Conservation (phyloP, 805 yeast genomes). For the Teunomyces cretensis region DNA sequence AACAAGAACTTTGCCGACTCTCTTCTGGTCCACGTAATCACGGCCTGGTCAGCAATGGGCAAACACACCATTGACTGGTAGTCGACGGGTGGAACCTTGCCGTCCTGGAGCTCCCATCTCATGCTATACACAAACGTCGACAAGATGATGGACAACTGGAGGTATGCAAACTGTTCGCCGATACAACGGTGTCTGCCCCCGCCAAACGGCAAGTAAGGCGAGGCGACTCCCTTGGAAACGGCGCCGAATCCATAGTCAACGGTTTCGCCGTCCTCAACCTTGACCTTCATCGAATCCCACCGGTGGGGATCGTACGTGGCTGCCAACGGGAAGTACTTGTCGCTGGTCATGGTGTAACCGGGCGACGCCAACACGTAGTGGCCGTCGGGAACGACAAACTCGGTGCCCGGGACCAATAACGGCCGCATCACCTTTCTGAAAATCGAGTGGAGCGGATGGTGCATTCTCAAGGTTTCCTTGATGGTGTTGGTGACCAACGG, state of each 20-base stretch:
- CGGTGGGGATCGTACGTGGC: conserved; percentile 76
- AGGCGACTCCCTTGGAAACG: conserved; percentile 89
- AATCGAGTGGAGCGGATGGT: conserved; percentile 93
- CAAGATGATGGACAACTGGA: conserved; percentile 84
- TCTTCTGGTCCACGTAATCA: conserved; percentile 70
- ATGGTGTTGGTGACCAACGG: conserved; percentile 77
- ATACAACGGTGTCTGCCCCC: conserved; percentile 99
- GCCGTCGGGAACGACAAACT: conserved; percentile 79
- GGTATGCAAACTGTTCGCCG: conserved; percentile 96
- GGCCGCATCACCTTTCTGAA: conserved; percentile 85
- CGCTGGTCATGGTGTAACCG: conserved; percentile 81
- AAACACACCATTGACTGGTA: conserved; percentile 90
- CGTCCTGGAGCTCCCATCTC: conserved; percentile 62
- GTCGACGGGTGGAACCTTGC: conserved; percentile 60
- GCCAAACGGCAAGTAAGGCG: conserved; percentile 96
- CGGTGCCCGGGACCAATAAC: conserved; percentile 74
- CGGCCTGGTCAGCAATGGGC: conserved; percentile 69
- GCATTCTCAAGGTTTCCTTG: conserved; percentile 92
- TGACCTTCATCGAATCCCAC: conserved; percentile 51
- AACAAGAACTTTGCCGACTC: not conserved
- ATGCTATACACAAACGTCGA: conserved; percentile 69
- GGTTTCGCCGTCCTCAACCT: conserved; percentile 18
- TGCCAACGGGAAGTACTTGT: conserved; percentile 77
- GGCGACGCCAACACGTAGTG: conserved; percentile 91
- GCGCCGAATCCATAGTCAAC: conserved; percentile 95